Conservation (phyloP, 805 yeast genomes). For the Wickerhamomyces hampshirensis region DNA sequence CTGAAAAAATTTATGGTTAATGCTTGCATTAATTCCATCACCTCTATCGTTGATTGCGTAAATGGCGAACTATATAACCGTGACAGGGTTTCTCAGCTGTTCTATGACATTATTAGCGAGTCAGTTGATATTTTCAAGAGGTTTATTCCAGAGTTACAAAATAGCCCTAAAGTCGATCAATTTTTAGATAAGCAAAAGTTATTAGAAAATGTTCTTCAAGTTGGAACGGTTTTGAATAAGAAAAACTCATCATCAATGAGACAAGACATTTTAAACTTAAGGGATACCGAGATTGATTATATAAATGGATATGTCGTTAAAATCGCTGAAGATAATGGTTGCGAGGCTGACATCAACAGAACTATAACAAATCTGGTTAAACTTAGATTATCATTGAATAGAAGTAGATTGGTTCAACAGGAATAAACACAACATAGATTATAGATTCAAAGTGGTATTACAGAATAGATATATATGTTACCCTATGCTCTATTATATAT, state of each 20-base stretch:
- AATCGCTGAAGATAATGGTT: slow-evolving; percentile 43
- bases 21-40: slow-evolving; percentile 77
- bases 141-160: slow-evolving; percentile 27
- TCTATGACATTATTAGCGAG: slow-evolving; percentile 30
- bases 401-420: slow-evolving; percentile 7
- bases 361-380: slow-evolving; percentile 31
- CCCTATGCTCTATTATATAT: too few relatives aligned
- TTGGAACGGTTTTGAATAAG: slow-evolving; percentile 43
- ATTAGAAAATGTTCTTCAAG: slow-evolving; percentile 30
- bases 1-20: slow-evolving; percentile 75
- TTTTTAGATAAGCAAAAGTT: slow-evolving; percentile 29
- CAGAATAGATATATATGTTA: too few relatives aligned
- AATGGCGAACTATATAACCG: slow-evolving; percentile 70
- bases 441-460: slow-evolving; percentile 1
- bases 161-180: slow-evolving; percentile 17
- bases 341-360: slow-evolving; percentile 28
- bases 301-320: slow-evolving; percentile 76
- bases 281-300: slow-evolving; percentile 71
- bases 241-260: slow-evolving; percentile 51
- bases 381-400: slow-evolving; percentile 24
- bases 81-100: slow-evolving; percentile 34
- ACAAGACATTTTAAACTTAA: slow-evolving; percentile 48
- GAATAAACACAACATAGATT: background rate
- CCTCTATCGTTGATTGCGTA: slow-evolving; percentile 69
- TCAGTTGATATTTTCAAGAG: slow-evolving; percentile 26